A percentile compares a stretch with the other conserved stretches of the same genome.
Evolutionary conservation across 208 protist species (phyloP).

Genomic region (Trypanosoma boissoni): DNA sequence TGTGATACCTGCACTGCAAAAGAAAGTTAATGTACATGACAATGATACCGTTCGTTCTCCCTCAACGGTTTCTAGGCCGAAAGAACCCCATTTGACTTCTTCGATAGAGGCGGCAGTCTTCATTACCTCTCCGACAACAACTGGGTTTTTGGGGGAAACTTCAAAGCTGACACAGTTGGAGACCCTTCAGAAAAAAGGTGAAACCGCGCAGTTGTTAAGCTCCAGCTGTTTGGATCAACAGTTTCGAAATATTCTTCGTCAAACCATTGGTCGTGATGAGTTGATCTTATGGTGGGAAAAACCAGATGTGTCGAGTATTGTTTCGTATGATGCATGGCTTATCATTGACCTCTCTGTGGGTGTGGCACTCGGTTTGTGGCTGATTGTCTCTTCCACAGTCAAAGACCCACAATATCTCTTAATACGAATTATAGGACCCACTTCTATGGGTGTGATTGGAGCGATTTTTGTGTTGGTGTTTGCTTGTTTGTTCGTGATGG

Average conservation of each 20-base stretch:
- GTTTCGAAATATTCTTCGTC: slow-evolving; percentile 30
- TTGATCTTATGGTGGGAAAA: slow-evolving; percentile 48
- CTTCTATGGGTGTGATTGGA: slow-evolving; percentile 35
- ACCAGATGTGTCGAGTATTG: slow-evolving; percentile 31
- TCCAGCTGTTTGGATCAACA: slow-evolving; percentile 31
- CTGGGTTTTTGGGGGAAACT: neutral
- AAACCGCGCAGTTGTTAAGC: slow-evolving; percentile 48
- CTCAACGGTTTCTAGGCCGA: too few relatives aligned
- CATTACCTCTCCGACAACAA: slow-evolving; percentile 1
- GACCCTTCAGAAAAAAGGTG: slow-evolving; percentile 30
- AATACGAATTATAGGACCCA: slow-evolving; percentile 31
- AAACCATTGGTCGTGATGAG: slow-evolving; percentile 39
- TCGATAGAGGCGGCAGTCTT: neutral
- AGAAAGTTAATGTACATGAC: neutral
- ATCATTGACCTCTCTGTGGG: slow-evolving; percentile 32
- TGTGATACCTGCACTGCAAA: slow-evolving; percentile 30
- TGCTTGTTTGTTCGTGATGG: slow-evolving; percentile 32
- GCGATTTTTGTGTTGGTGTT: slow-evolving; percentile 32
- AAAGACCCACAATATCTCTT: slow-evolving; percentile 32
- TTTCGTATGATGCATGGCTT: slow-evolving; percentile 52
- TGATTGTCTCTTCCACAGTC: slow-evolving; percentile 39
- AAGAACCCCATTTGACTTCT: too few relatives aligned
- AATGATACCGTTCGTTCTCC: neutral
- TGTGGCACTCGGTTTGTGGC: slow-evolving; percentile 43
- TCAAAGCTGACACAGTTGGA: slow-evolving; percentile 11